Evolutionary conservation across 2,329 filamentous ascomycete genomes (phyloP), one percentile per base, ranked within the genome.

Genomic region (Ustulina deusta): DNA sequence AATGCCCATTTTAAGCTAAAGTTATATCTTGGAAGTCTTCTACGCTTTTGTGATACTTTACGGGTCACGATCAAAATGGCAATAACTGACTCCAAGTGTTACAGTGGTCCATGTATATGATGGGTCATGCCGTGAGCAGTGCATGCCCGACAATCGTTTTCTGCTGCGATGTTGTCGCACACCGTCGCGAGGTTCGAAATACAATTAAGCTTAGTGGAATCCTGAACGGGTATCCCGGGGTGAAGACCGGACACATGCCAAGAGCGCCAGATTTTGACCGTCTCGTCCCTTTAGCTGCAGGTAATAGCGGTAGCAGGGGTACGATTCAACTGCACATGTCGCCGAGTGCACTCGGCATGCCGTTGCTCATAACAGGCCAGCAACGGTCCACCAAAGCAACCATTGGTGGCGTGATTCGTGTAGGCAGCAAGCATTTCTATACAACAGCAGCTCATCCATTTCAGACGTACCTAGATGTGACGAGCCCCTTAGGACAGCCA

Each of bases 31-130:
- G 17, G 40, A 20, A 20, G n/a, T 9, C 5, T 20, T 25, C 25
- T 25, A 9, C 3, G 20, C 20, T 25, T 25, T 13, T 20, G 25
- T 34, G 3, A 34, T 2, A 3, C 10, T 32, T n/a, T 36, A 3
- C 9, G 2, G 22, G 9, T 46, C n/a, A 25, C 1, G 20, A 5
- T 10, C 20, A 46, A 25, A 22, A 6, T 13, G 36, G 5, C 22
- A 49, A 49, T 15, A 6, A 36, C 49, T 54, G 22, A 54, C 9
- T 36, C n/a, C 10, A 13, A 36, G 11, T 34, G 9, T 22, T 36
- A 10, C 3, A 54, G 49, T 57, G 54, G 54, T 57, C 54, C 17
- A 57, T 57, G 54, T 57, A 57, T 11, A 57, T 57, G 54, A 57
- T 57, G 6, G 54, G 54, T 42, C 15, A 10, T 32, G 22, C 13